Evolutionary conservation across 495 filamentous ascomycete species (phyloP), one percentile per base, ranked within the genome.

Genomic region (Glutinoglossum americanum): DNA sequence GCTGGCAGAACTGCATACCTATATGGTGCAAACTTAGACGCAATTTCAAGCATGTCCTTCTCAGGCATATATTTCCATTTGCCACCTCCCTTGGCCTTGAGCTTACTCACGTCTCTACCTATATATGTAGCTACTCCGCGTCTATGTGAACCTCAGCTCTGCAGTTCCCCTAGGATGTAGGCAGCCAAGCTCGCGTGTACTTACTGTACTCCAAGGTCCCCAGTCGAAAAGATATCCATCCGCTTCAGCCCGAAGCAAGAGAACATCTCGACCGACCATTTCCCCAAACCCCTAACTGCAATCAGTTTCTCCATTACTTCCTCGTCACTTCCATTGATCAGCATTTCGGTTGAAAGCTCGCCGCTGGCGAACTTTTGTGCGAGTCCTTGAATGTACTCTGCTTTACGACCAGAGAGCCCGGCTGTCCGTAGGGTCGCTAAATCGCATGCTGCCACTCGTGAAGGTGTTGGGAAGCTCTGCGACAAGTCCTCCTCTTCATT

Each of bases 1-100:
- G 27, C 23, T 19, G 27, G 27, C 15, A 25, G 44, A 68, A 72
- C 54, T 68, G 78, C 71, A 72, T 68, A 76, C 82, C 87, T 77
- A 68, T 89, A 96, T 2, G 89, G 89, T 33, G 77, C 74, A 64
- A 94, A 98, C 65, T 77, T 79, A 10, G 83, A 85, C 2, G 85
- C 80, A 55, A 83, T 69, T 62, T 89, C 82, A 62, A 84, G 66
- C 92, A 98, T 97, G 62, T 98, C 92, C 57, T 78, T 76, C 69
- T 98, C 92, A 13, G 76, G 74, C 87, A 96, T 92, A 65, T 95
- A 98, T 73, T 96, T 97, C 80, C 86, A 95, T 73, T 97, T 96
- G 56, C 87, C 85, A 59, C 77, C 76, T 25, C 82, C 83, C 62
- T 87, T 87, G 13, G 70, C 73, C 73, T 94, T 96, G 59, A 95